phyloP scores from a whole-genome alignment of 2,329 filamentous ascomycete genomes.

The Arthrobotrys iridis region DNA sequence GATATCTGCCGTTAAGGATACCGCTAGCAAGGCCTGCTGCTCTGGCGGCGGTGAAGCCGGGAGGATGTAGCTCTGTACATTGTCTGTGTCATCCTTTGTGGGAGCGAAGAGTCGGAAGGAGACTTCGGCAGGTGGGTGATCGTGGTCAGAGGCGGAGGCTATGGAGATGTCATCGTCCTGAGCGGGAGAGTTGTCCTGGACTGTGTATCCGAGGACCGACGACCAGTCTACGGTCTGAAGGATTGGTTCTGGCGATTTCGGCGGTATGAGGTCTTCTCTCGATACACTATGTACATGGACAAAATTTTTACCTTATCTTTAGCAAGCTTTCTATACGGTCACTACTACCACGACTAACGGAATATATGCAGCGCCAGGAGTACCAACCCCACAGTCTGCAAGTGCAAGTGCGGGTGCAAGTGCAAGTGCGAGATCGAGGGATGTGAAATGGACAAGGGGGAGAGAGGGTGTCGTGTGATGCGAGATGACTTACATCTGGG shows the following conservation, averaged over 20 bases:
- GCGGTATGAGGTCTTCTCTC: constrained; percentile 33
- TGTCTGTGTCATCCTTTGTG: constrained; percentile 19
- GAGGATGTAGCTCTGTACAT: constrained; percentile 38
- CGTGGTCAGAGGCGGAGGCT: neutral
- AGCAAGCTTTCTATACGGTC: neutral
- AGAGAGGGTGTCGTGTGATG: constrained; percentile 32
- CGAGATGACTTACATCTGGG: constrained; percentile 46
- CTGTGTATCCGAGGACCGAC: constrained; percentile 42
- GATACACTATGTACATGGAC: constrained; percentile 29
- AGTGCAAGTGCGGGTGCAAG: too few species aligned
- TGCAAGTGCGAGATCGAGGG: neutral
- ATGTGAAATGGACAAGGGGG: neutral
- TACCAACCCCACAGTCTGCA: neutral
- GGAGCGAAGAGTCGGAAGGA: constrained; percentile 50
- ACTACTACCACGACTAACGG: neutral
- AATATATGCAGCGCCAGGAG: neutral
- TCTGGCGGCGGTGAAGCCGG: constrained; percentile 43
- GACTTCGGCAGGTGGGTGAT: constrained; percentile 29
- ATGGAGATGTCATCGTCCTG: constrained; percentile 22
- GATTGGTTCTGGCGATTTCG: constrained; percentile 30
- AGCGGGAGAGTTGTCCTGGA: neutral
- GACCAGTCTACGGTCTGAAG: constrained; percentile 42
- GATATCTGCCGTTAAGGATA: constrained; percentile 10
- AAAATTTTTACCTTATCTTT: constrained; percentile 2
- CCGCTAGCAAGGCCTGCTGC: constrained; percentile 8